Evolutionary conservation across 1,284 basidiomycete species (phyloP), one percentile per base, ranked within the genome.

Genomic region (Leccinum subrobustum): DNA sequence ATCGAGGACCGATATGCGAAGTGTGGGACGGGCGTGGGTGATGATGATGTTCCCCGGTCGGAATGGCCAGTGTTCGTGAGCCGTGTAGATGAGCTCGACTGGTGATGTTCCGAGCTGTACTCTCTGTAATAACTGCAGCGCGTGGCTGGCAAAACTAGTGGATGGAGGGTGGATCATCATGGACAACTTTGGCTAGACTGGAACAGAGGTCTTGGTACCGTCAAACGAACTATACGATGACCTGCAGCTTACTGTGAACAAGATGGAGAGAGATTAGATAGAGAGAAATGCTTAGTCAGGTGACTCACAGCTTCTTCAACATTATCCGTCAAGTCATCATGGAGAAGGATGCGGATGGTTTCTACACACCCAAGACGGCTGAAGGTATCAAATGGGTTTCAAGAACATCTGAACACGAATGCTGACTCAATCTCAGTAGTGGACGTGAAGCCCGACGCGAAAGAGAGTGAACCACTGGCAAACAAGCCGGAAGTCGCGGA

Each of bases 271-370:
- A 44, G 72, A 70, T 69, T 60, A 70, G 62, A 70, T 70, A 20
- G 55, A 56, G 25, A 27, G 11, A 18, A n/a, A 57, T 58, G 71
- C 68, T 70, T 62, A 70, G 70, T 70, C 71, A 73, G 58, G 42
- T 52, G n/a, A 53, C 29, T 20, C n/a, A 18, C 44, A 47, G 44
- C 44, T 47, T 51, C 25, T 52, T 51, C 53, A 59, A 54, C 52
- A 27, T 37, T 37, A 37, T 53, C 58, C 53, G 52, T 59, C 62
- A 54, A 9, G 20, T 20, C 29, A 23, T 54, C 56, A 81, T 88
- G 80, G 78, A 87, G 71, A 91, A 88, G 75, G 88, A 89, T 73
- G 86, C 82, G 59, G 88, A 91, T 60, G 89, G 89, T 6, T 91
- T 91, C 73, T 90, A 87, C 70, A 83, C 79, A 14, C 79, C 86